A percentile compares a stretch with the other conserved stretches of the same genome.
Conservation (phyloP, 1,284 basidiomycete genomes). For the Fomitopsis schrenkii region DNA sequence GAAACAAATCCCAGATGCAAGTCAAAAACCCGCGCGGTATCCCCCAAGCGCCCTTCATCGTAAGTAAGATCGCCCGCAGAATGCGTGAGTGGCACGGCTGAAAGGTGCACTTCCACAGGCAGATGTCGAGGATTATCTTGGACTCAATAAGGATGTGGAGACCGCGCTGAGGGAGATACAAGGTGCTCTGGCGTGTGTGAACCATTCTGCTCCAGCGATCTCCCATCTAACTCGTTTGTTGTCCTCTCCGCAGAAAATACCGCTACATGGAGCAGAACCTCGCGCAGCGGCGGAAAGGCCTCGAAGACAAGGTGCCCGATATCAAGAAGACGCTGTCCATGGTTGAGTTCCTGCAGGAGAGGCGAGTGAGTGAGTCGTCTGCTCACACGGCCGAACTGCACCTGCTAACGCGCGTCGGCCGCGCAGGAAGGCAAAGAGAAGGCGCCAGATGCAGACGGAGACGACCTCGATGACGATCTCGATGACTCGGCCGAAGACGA, state of each 20-base stretch:
- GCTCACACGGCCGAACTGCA: background rate
- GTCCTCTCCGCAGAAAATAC: constrained; percentile 74
- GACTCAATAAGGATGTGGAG: constrained; percentile 79
- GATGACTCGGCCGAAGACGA: constrained; percentile 38
- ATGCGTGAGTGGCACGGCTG: background rate
- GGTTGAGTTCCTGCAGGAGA: constrained; percentile 79
- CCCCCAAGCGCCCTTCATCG: constrained; percentile 93
- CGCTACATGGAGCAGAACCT: constrained; percentile 95
- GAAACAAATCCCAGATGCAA: constrained; percentile 19
- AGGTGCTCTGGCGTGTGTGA: constrained; percentile 84
- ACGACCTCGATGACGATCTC: constrained; percentile 48
- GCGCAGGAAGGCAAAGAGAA: constrained; percentile 59
- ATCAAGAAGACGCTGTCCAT: constrained; percentile 91
- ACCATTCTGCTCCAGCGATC: constrained; percentile 6
- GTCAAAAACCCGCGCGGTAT: constrained; percentile 89
- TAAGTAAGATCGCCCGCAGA: constrained; percentile 38
- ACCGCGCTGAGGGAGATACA: constrained; percentile 81
- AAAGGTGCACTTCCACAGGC: constrained; percentile 37
- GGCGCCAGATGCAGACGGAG: constrained; percentile 40
- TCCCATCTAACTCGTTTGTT: background rate
- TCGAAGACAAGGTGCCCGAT: constrained; percentile 96
- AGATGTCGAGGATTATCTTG: constrained; percentile 85
- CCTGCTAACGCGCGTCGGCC: background rate
- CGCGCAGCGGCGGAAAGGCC: constrained; percentile 70
- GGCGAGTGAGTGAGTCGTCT: constrained; percentile 45